A percentile compares a stretch with the other conserved stretches of the same genome.
phyloP scores from a whole-genome alignment of 1,139 yeast species.

The Spathaspora sp. region DNA sequence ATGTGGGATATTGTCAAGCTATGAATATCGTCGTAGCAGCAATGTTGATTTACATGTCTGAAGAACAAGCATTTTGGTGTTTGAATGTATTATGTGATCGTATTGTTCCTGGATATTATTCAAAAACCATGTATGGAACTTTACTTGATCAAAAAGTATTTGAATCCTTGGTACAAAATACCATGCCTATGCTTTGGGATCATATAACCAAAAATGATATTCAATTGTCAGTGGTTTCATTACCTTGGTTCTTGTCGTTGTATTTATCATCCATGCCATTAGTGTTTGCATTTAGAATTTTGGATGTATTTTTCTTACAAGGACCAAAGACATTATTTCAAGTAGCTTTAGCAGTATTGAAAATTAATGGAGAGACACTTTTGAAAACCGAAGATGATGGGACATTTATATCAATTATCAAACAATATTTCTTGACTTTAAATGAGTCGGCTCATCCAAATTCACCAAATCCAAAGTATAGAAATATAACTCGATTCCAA shows the following conservation, averaged over 20 bases:
- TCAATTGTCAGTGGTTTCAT: constrained; percentile 89
- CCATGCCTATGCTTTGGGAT: constrained; percentile 86
- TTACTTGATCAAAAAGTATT: constrained; percentile 90
- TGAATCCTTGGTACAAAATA: constrained; percentile 84
- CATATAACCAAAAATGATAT: constrained; percentile 80
- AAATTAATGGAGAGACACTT: constrained; percentile 83
- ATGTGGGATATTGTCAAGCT: constrained; percentile 97
- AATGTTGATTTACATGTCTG: constrained; percentile 86
- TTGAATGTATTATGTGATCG: constrained; percentile 79
- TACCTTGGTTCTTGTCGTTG: constrained; percentile 94
- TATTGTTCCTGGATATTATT: constrained; percentile 92
- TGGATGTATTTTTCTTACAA: constrained; percentile 87
- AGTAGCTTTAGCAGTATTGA: constrained; percentile 84
- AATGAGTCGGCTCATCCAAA: constrained; percentile 82
- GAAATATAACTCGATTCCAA: constrained; percentile 80
- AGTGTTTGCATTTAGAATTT: constrained; percentile 86
- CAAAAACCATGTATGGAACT: constrained; percentile 97
- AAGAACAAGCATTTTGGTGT: constrained; percentile 98
- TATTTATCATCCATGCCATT: constrained; percentile 93
- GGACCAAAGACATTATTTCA: constrained; percentile 91
- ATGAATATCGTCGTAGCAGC: constrained; percentile 99
- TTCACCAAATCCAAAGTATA: constrained; percentile 61
- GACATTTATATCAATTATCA: constrained; percentile 78
- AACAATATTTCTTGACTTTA: constrained; percentile 74
- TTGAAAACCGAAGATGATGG: constrained; percentile 89